Base-by-base conservation (phyloP, 495 filamentous ascomycete genomes). In the Neohortaea acidophila region DNA sequence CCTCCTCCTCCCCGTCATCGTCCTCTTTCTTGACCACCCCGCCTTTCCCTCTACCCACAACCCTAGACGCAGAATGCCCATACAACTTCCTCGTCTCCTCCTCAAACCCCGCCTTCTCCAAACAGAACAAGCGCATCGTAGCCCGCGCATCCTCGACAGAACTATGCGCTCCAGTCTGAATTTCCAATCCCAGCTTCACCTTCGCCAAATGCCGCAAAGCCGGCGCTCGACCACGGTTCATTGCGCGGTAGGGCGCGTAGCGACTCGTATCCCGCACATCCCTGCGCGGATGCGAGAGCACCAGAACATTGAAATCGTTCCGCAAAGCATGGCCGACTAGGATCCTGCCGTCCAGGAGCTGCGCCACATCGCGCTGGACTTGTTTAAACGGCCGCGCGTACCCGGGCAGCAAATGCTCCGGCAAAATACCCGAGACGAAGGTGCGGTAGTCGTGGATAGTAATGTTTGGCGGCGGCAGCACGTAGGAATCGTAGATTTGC, bases 401-500 rank as follows among this genome's bases (percentile, higher is more conserved):
- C n/a, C 28, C 31, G 3, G 37, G 39, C 8, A 23, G 13, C 66
- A 96, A 78, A 45, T 79, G 66, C 33, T 69, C 65, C 10, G 81
- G 68, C 13, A 68, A 66, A 38, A 97, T 78, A 1, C 91, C 89
- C 39, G 73, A 81, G 9, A 94, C 74, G 47, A 69, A 66, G 1
- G 87, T 96, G 32, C 89, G 69, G 75, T 83, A 97, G 59, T 97
- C 82, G 2, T 79, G 83, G 8, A 47, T 38, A 3, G 11, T 19
- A 0, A 92, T 81, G 19, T 59, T 62, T 45, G 84, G 75, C 30
- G 73, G 73, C 2, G 84, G 81, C 25, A 68, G 65, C 12, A 96
- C 89, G 52, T 78, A 94, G 6, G 79, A 81, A 65, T 97, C 89
- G 63, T 94, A 86, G 30, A 97, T 54, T 48, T 91, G 79, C 26